These are phyloP conservation scores for Malania oleifera DNA, from an alignment of 164 flowering plant species.

Conservation along the genomic window DNA sequence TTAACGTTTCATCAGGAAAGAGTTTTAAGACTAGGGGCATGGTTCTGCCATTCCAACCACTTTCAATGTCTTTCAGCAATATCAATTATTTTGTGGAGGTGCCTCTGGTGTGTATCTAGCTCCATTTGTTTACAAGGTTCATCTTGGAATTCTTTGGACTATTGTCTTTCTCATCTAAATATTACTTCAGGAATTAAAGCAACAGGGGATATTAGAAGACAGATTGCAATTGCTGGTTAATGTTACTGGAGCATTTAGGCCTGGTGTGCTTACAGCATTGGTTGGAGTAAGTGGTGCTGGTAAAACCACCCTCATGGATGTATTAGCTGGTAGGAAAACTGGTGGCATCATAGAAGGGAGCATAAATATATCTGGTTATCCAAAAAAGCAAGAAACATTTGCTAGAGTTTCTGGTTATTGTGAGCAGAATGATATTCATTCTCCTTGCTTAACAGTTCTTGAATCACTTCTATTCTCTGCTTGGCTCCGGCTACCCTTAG, in stretches of 20 bases:
- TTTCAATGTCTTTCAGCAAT: slow-evolving; percentile 88
- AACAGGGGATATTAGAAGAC: slow-evolving; percentile 81
- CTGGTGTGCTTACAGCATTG: slow-evolving; percentile 94
- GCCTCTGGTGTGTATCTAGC: slow-evolving; percentile 53
- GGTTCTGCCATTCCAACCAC: slow-evolving; percentile 97
- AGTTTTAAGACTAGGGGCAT: slow-evolving; percentile 67
- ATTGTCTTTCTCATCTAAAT: slow-evolving; percentile 9
- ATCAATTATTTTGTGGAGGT: slow-evolving; percentile 88
- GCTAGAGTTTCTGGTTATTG: slow-evolving; percentile 98
- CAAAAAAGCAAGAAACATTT: slow-evolving; percentile 94
- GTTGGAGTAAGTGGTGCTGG: slow-evolving; percentile 99
- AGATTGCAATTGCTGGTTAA: slow-evolving; percentile 73
- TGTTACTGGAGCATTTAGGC: slow-evolving; percentile 94
- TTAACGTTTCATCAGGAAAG: slow-evolving; percentile 36
- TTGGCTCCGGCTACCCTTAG: slow-evolving; percentile 81
- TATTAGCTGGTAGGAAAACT: slow-evolving; percentile 96
- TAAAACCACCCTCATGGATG: slow-evolving; percentile 99
- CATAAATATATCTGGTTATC: slow-evolving; percentile 78
- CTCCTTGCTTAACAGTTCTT: slow-evolving; percentile 87
- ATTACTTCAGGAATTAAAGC: slow-evolving; percentile 73
- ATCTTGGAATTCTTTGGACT: neutral
- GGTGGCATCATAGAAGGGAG: slow-evolving; percentile 87
- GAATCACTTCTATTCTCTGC: slow-evolving; percentile 95
- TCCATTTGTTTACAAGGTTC: slow-evolving; percentile 1
- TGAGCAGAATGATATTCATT: slow-evolving; percentile 96